Evolutionary conservation across 2,329 filamentous ascomycete species (phyloP).

Genomic region (Daldinia eschscholtzii): DNA sequence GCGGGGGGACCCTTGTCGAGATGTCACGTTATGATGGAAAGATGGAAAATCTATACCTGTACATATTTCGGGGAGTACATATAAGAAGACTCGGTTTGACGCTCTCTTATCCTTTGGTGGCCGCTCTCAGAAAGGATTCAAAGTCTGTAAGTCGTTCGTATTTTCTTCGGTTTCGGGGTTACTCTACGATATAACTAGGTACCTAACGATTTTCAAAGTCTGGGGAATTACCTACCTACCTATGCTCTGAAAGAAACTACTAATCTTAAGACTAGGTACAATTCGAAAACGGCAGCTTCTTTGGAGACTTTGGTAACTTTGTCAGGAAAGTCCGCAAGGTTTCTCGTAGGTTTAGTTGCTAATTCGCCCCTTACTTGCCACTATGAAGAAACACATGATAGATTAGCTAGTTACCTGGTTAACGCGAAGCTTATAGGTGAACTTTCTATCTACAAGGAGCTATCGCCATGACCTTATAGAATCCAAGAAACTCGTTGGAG

Average conservation of each 20-base stretch:
- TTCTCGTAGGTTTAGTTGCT: background rate
- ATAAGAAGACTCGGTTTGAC: conserved; percentile 1
- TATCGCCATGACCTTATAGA: conserved; percentile 26
- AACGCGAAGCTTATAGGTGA: conserved; percentile 17
- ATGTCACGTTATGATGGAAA: conserved; percentile 42
- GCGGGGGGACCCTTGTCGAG: conserved; percentile 42
- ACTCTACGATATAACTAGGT: background rate
- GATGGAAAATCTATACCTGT: conserved; percentile 18
- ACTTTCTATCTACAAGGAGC: background rate
- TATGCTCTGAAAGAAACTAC: background rate
- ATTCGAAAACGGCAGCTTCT: background rate
- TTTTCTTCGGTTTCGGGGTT: background rate
- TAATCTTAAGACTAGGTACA: background rate
- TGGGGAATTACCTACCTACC: too few species aligned
- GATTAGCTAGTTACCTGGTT: background rate
- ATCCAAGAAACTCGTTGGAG: conserved; percentile 9
- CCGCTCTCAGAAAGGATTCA: background rate
- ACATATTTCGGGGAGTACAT: background rate
- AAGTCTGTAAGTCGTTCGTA: conserved; percentile 26
- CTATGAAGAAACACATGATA: background rate
- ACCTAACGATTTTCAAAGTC: too few species aligned
- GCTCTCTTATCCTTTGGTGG: background rate
- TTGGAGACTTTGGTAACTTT: background rate
- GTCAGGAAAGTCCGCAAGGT: background rate
- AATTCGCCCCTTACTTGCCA: background rate